These are phyloP conservation scores for Blastobotrys apis DNA, from an alignment of 1,139 yeast genomes.

Conservation along the genomic window DNA sequence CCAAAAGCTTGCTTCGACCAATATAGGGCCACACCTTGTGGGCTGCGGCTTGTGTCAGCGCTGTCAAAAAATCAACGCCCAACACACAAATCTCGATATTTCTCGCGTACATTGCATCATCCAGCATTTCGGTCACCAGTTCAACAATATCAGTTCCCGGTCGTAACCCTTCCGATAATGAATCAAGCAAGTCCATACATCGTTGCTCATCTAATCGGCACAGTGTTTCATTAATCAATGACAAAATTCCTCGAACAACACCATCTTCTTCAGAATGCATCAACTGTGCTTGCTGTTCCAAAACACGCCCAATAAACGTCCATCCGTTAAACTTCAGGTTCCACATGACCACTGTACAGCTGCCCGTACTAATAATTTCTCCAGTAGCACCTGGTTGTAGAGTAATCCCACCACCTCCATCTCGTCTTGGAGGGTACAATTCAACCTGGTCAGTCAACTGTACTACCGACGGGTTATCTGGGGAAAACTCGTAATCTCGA, in stretches of 20 bases:
- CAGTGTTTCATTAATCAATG: slow-evolving; percentile 46
- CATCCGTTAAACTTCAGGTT: slow-evolving; percentile 77
- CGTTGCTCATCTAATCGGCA: slow-evolving; percentile 35
- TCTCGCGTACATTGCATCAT: slow-evolving; percentile 60
- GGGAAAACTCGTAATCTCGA: slow-evolving; percentile 33
- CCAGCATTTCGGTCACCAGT: slow-evolving; percentile 59
- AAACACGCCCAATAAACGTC: slow-evolving; percentile 73
- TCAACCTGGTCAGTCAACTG: slow-evolving; percentile 39
- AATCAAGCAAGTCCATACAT: slow-evolving; percentile 42
- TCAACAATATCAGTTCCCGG: slow-evolving; percentile 63
- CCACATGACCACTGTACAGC: slow-evolving; percentile 54
- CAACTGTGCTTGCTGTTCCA: slow-evolving; percentile 49
- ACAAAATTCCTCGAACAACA: slow-evolving; percentile 47
- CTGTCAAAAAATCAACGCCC: slow-evolving; percentile 49
- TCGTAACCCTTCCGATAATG: slow-evolving; percentile 55
- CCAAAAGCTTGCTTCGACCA: slow-evolving; percentile 60
- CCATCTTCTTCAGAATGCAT: slow-evolving; percentile 32
- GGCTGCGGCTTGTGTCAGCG: slow-evolving; percentile 49
- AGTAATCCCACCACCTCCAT: slow-evolving; percentile 38
- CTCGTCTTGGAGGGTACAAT: slow-evolving; percentile 42
- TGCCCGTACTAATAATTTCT: slow-evolving; percentile 43
- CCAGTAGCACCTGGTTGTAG: slow-evolving; percentile 64
- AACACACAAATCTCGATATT: slow-evolving; percentile 46
- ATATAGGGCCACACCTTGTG: slow-evolving; percentile 77
- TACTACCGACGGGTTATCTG: slow-evolving; percentile 37